phyloP scores from a whole-genome alignment of 2,329 filamentous ascomycete species.

The Xylariaceae sp. region DNA sequence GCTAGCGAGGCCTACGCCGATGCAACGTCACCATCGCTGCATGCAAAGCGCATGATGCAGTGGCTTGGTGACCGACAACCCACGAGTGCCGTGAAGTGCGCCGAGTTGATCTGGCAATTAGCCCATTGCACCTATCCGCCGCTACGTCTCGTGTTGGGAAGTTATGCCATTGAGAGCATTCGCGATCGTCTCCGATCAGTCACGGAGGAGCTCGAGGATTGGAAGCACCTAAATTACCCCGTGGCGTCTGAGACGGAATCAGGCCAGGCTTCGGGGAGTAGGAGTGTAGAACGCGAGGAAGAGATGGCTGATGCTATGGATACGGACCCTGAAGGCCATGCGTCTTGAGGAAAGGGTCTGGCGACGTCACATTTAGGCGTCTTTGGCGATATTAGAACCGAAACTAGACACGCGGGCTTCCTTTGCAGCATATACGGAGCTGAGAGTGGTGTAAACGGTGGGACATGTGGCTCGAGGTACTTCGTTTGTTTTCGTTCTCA shows the following conservation, averaged over 20 bases:
- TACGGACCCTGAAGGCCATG: conserved; percentile 10
- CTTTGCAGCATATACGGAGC: not conserved
- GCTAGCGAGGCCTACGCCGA: conserved; percentile 76
- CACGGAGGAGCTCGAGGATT: conserved; percentile 91
- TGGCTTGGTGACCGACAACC: conserved; percentile 93
- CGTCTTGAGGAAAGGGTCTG: conserved; percentile 5
- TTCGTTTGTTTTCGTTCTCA: not conserved
- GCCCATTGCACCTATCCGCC: conserved; percentile 95
- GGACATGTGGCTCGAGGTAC: not conserved
- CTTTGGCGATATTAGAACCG: not conserved
- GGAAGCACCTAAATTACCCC: conserved; percentile 77
- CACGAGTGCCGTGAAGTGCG: conserved; percentile 86
- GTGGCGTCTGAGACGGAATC: conserved; percentile 22
- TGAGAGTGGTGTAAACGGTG: not conserved
- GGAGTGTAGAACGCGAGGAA: conserved; percentile 28
- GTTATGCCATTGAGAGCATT: conserved; percentile 93
- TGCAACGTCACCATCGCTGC: conserved; percentile 74
- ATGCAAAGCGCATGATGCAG: conserved; percentile 85
- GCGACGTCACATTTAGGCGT: not conserved
- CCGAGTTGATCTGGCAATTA: conserved; percentile 89
- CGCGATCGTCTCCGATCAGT: conserved; percentile 82
- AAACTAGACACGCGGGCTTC: not conserved
- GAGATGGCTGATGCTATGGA: conserved; percentile 24
- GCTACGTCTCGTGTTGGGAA: conserved; percentile 77
- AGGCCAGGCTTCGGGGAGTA: conserved; percentile 31